Evolutionary conservation across 805 yeast genomes (phyloP), one percentile per base, ranked within the genome.

Genomic region (Wickerhamiella occidentalis): DNA sequence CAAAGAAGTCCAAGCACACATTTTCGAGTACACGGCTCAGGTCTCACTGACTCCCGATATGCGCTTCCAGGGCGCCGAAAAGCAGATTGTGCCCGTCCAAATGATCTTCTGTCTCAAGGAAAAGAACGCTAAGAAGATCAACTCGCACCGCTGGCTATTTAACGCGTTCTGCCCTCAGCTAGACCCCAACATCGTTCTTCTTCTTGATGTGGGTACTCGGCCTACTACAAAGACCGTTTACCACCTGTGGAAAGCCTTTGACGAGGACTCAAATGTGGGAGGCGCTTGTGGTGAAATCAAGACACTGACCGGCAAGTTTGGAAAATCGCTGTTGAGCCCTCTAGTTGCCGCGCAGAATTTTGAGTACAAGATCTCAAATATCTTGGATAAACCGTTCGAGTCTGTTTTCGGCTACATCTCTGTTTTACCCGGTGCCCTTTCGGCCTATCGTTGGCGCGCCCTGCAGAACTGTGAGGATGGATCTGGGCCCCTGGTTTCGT

Each of bases 221-320:
- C 94, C 97, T n/a, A 87, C 86, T 55, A 75, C 77, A 43, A 79
- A 82, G 48, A 90, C 97, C 0, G 71, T 90, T 22, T 94, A 92
- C 61, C 92, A 90, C 58, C 70, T 92, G 52, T 92, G 99, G 99
- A 92, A 92, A 65, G 94, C 96, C 0, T 92, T 92, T 65, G 98
- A 92, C 64, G 75, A 79, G 57, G 96, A 92, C 62, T 87, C 96
- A 1, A 88, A 90, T 59, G 95, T 92, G 48, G 99, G 96, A 0
- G 99, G 99, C 54, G 98, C 95, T 1, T 96, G 97, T 12, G 99
- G 99, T 54, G 97, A 92, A 65, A 88, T 92, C 61, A 83, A 83
- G 54, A 86, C 97, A 0, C 82, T 90, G 85, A 87, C 86, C 59
- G 99, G 98, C 40, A 83, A 79, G 58, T 82, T 79, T 25, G 86